These are phyloP conservation scores for Pyracantha coccinea DNA, from an alignment of 331 rosid genomes.

Conservation along the genomic window DNA sequence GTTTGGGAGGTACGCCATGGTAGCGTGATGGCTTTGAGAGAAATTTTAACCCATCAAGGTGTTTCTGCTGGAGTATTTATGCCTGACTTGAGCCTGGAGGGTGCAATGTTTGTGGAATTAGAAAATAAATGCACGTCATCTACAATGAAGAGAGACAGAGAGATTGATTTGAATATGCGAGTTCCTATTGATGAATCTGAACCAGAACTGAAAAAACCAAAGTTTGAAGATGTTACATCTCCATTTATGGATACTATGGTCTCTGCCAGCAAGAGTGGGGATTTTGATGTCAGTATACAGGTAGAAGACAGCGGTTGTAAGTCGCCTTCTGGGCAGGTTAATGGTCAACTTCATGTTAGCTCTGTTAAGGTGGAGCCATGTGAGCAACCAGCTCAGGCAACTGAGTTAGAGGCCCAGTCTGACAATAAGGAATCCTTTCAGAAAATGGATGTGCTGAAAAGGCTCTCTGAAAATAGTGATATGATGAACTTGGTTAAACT, in stretches of 20 bases:
- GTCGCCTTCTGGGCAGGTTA: slow-evolving; percentile 34
- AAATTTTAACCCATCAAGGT: slow-evolving; percentile 93
- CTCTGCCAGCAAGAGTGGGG: slow-evolving; percentile 36
- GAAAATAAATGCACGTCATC: slow-evolving; percentile 44
- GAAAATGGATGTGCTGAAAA: slow-evolving; percentile 28
- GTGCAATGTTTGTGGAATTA: slow-evolving; percentile 34
- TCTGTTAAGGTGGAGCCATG: slow-evolving; percentile 38
- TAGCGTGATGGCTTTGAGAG: slow-evolving; percentile 95
- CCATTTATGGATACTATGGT: slow-evolving; percentile 17
- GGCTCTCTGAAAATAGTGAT: slow-evolving; percentile 54
- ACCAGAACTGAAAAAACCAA: slow-evolving; percentile 54
- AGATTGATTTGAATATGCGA: slow-evolving; percentile 73
- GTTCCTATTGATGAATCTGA: slow-evolving; percentile 47
- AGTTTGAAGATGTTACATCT: slow-evolving; percentile 50
- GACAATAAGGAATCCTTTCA: slow-evolving; percentile 34
- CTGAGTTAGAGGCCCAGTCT: slow-evolving; percentile 29
- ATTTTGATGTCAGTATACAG: slow-evolving; percentile 31
- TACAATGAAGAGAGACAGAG: slow-evolving; percentile 62
- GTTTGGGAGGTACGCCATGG: slow-evolving; percentile 99
- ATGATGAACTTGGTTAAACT: slow-evolving; percentile 63
- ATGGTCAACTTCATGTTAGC: slow-evolving; percentile 33
- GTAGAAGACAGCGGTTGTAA: slow-evolving; percentile 40
- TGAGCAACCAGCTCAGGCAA: slow-evolving; percentile 21
- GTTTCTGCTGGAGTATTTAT: slow-evolving; percentile 74
- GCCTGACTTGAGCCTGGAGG: slow-evolving; percentile 39